A percentile compares a stretch with the other conserved stretches of the same genome.
phyloP scores from a whole-genome alignment of 139 green algal genomes.

The Micractinium sp. region DNA sequence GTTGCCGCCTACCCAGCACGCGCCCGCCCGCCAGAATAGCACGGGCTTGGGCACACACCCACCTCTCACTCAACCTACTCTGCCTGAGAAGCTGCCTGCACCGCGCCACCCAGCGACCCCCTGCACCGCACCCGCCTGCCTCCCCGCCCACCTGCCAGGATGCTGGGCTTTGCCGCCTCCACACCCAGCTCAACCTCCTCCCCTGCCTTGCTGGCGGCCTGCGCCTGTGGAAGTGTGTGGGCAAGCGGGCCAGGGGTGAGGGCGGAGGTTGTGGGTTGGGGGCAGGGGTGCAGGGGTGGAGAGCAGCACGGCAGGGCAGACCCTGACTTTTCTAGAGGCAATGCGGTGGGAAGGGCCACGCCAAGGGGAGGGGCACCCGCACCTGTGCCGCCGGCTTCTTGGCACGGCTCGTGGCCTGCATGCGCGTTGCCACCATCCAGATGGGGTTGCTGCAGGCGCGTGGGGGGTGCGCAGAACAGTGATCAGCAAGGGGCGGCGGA shows the following conservation, averaged over 20 bases:
- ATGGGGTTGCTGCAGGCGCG: conserved; percentile 75
- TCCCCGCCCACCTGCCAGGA: conserved; percentile 6
- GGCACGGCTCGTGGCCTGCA: conserved; percentile 69
- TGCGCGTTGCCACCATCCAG: conserved; percentile 89
- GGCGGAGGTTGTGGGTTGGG: no score
- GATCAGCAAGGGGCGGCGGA: neutral
- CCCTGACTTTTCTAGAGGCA: neutral
- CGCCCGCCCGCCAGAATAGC: neutral
- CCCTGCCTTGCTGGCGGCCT: neutral
- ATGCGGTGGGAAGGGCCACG: no score
- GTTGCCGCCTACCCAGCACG: no score
- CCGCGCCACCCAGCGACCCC: no score
- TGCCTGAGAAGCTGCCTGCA: no score
- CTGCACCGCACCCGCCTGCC: no score
- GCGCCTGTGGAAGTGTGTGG: no score
- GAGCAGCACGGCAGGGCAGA: no score
- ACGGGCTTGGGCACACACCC: neutral
- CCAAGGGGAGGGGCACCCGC: no score
- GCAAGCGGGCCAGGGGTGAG: no score
- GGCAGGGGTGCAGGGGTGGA: no score
- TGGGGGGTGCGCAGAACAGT: neutral
- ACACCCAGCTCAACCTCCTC: neutral
- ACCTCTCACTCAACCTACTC: no score
- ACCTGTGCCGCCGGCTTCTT: neutral
- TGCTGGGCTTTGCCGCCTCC: neutral